Conservation (phyloP, 2,329 filamentous ascomycete species). For the Monilinia polystroma region DNA sequence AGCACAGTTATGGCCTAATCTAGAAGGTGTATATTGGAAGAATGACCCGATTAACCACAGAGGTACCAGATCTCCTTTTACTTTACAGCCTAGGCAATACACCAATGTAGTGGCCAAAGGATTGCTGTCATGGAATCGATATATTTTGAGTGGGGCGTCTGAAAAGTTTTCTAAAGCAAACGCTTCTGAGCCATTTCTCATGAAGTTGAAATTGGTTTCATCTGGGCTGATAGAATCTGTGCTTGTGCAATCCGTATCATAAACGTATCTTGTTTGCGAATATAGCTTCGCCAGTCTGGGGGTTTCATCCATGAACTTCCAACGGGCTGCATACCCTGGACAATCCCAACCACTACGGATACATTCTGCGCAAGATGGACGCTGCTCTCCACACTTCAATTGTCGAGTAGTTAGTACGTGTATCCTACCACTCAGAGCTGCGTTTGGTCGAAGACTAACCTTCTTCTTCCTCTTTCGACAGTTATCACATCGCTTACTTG, state of each 20-base stretch:
- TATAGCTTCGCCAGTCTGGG: slow-evolving; percentile 23
- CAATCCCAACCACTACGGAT: slow-evolving; percentile 27
- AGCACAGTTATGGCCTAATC: slow-evolving; percentile 25
- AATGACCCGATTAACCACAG: slow-evolving; percentile 24
- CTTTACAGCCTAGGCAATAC: slow-evolving; percentile 25
- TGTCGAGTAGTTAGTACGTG: neutral
- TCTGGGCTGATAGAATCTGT: neutral
- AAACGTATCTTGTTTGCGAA: slow-evolving; percentile 20
- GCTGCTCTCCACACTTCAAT: slow-evolving; percentile 28
- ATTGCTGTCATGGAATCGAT: slow-evolving; percentile 20
- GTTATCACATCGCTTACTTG: slow-evolving; percentile 27
- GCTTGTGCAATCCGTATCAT: slow-evolving; percentile 15
- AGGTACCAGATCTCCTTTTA: slow-evolving; percentile 23
- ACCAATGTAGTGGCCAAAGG: slow-evolving; percentile 21
- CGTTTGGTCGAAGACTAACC: slow-evolving; percentile 12
- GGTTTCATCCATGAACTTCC: slow-evolving; percentile 29
- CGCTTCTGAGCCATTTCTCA: no score
- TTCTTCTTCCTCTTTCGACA: slow-evolving; percentile 31
- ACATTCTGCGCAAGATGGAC: slow-evolving; percentile 29
- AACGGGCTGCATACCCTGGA: slow-evolving; percentile 25
- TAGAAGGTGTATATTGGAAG: slow-evolving; percentile 25
- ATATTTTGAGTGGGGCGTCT: neutral
- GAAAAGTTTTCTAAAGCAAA: neutral
- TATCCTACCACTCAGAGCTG: neutral
- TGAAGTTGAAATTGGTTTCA: neutral